These are phyloP conservation scores for Leccinum subtestaceum DNA, from an alignment of 768 basidiomycete genomes.

Conservation along the genomic window DNA sequence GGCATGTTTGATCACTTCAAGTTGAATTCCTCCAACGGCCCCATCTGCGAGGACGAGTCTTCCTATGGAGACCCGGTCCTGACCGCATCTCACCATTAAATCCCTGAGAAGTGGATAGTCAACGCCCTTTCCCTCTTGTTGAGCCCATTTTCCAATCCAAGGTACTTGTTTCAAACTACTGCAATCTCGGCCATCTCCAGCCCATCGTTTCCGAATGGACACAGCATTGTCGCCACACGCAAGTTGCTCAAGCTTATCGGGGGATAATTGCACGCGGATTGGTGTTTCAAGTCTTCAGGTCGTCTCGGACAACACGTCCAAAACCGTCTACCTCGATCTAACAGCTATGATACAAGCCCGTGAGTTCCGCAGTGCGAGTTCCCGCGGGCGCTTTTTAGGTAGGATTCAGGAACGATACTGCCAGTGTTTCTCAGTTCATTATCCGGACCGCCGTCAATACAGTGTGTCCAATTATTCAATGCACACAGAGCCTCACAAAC, in stretches of 20 bases:
- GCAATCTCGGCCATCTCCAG: constrained; percentile 3
- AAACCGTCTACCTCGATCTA: too few relatives aligned
- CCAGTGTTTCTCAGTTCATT: neutral
- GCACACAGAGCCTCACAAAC: neutral
- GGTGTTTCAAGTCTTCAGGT: neutral
- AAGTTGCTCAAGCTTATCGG: neutral
- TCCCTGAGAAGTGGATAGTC: neutral
- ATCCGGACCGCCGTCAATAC: neutral
- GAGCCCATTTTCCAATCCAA: neutral
- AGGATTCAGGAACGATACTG: neutral
- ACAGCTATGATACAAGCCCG: neutral
- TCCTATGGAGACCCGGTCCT: neutral
- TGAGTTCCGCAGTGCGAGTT: neutral
- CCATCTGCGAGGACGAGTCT: neutral
- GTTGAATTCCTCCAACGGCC: neutral
- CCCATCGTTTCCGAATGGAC: neutral
- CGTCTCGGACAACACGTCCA: neutral
- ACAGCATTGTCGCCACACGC: neutral
- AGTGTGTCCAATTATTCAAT: neutral
- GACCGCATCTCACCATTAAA: neutral
- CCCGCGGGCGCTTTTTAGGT: neutral
- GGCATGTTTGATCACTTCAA: neutral
- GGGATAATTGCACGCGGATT: neutral
- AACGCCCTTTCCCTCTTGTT: neutral
- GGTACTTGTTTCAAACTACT: neutral